phyloP scores from a whole-genome alignment of 2,329 filamentous ascomycete species.

The Pezicula neosporulosa region DNA sequence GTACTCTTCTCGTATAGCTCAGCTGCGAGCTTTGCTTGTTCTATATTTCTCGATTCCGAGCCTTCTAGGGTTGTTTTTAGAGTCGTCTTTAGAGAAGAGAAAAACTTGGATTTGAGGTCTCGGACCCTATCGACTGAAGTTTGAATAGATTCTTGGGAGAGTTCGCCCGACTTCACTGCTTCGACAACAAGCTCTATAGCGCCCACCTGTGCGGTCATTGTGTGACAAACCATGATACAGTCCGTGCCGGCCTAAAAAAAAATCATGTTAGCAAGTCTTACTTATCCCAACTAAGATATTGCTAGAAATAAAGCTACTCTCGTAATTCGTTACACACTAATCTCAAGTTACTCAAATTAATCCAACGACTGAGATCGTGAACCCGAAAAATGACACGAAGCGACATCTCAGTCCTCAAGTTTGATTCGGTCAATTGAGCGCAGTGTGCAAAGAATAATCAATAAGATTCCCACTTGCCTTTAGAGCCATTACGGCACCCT shows the following conservation, averaged over 20 bases:
- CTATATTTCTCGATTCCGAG: constrained; percentile 15
- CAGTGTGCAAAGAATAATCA: neutral
- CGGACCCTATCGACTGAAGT: constrained; percentile 32
- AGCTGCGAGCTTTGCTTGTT: constrained; percentile 23
- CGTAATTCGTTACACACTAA: too few relatives aligned
- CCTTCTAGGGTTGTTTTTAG: constrained; percentile 18
- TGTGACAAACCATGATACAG: constrained; percentile 42
- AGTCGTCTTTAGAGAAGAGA: constrained; percentile 20
- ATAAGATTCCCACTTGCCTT: constrained; percentile 16
- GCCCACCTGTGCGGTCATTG: constrained; percentile 34
- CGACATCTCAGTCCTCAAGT: too few relatives aligned
- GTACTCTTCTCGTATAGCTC: constrained; percentile 35
- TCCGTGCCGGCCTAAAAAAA: constrained; percentile 34
- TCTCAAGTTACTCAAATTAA: too few relatives aligned
- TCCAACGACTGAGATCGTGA: too few relatives aligned
- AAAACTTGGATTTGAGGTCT: constrained; percentile 32
- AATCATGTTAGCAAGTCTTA: neutral
- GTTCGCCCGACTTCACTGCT: constrained; percentile 31
- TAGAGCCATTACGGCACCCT: constrained; percentile 36
- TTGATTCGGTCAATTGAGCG: too few relatives aligned
- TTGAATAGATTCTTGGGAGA: constrained; percentile 29
- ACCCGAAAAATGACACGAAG: too few relatives aligned
- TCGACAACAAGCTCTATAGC: constrained; percentile 35
- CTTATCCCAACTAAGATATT: neutral
- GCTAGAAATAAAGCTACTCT: too few relatives aligned